Percentiles rank a stretch among this genome's conserved stretches.
phyloP scores from a whole-genome alignment of 2,329 filamentous ascomycete species.

The Fusarium chaquense region DNA sequence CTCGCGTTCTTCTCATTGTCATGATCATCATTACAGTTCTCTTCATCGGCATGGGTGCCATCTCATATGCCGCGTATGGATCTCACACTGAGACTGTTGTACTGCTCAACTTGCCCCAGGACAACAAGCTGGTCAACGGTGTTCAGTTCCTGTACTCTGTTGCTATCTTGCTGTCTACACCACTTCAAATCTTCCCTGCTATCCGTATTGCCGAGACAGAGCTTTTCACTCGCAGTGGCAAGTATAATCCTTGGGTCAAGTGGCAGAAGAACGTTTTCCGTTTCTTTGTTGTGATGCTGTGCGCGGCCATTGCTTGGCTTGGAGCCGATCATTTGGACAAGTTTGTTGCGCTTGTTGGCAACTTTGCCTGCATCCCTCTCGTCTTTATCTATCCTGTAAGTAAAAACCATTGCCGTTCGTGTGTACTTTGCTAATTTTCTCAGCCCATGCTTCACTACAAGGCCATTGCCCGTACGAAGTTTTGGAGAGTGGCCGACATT shows the following conservation, averaged over 20 bases:
- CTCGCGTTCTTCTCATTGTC: constrained; percentile 85
- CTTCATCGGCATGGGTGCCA: constrained; percentile 89
- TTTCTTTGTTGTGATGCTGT: constrained; percentile 90
- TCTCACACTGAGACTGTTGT: constrained; percentile 97
- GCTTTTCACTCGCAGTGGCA: constrained; percentile 92
- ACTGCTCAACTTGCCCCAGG: constrained; percentile 94
- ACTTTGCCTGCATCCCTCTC: constrained; percentile 96
- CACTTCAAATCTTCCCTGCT: constrained; percentile 95
- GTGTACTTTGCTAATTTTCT: constrained; percentile 43
- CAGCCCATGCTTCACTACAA: constrained; percentile 91
- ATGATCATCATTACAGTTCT: constrained; percentile 96
- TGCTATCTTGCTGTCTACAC: constrained; percentile 95
- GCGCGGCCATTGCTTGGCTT: constrained; percentile 88
- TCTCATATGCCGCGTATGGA: constrained; percentile 96
- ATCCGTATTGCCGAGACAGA: constrained; percentile 97
- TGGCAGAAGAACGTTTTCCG: constrained; percentile 99
- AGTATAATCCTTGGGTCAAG: constrained; percentile 98
- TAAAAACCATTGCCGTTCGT: constrained; percentile 42
- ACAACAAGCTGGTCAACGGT: constrained; percentile 92
- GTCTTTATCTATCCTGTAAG: constrained; percentile 98
- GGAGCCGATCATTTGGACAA: constrained; percentile 96
- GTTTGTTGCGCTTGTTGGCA: constrained; percentile 95
- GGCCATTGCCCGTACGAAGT: constrained; percentile 76
- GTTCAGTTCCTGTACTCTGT: constrained; percentile 98
- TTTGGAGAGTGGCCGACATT: constrained; percentile 79